Percentiles rank a stretch among this genome's conserved stretches.
Conservation (phyloP, 192 early-diverging fungal species). For the Backusella mclennaniae region DNA sequence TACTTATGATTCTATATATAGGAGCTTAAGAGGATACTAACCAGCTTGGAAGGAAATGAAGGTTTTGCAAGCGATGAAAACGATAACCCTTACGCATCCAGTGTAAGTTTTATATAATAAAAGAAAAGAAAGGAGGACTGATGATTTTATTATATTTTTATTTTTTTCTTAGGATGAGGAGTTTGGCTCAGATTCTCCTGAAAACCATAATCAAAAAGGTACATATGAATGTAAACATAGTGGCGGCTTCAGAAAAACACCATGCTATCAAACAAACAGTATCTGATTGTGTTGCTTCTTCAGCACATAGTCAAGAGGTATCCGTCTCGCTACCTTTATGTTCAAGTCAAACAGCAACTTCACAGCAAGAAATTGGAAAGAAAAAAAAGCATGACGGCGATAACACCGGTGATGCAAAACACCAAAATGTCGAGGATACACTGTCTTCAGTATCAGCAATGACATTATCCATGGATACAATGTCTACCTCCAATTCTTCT, state of each 20-base stretch:
- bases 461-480: no score
- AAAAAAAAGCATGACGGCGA: background rate
- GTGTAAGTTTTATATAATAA: constrained; percentile 30
- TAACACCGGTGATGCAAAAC: no score
- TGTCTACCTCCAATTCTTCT: background rate
- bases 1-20: constrained; percentile 7
- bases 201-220: constrained; percentile 17
- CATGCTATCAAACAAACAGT: constrained; percentile 22
- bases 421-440: background rate
- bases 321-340: background rate
- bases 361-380: background rate
- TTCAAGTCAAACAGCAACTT: background rate
- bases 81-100: constrained; percentile 51
- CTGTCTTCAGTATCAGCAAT: no score
- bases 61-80: constrained; percentile 62
- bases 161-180: background rate
- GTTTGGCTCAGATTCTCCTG: background rate
- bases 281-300: constrained; percentile 24
- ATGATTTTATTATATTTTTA: background rate
- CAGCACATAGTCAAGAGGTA: constrained; percentile 5
- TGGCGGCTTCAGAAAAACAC: constrained; percentile 21
- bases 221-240: constrained; percentile 11
- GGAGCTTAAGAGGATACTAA: constrained; percentile 60
- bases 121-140: no score
- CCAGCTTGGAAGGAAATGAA: constrained; percentile 59